Base-by-base conservation (phyloP, 345 rosid genomes). In the Eucalyptus cloeziana region DNA sequence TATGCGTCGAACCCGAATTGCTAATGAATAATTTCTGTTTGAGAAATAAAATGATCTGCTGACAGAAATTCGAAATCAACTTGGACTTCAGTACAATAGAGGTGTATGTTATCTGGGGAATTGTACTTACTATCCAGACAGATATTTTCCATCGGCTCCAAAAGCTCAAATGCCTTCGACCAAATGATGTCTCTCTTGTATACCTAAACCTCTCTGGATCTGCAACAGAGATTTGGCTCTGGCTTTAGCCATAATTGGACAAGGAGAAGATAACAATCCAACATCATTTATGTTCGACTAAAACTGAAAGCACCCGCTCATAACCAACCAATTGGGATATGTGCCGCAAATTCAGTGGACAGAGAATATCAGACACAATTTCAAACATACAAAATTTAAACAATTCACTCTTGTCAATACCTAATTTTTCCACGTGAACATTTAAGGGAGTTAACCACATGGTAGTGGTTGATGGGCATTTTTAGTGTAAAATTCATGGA, bases 151-250 rank as follows among this genome's bases (percentile, higher is more conserved):
- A 92, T 51, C 90, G 86, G 93, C 97, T 97, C 99, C 99, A 97
- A 8, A 93, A 45, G 83, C 90, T 94, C 90, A 98, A 76, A 88
- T 98, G 99, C 88, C 99, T 93, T 37, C 94, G 93, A 64, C 99
- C 99, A 52, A 98, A 98, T 5, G 99, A 95, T 49, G 99, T 98
- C 64, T 98, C 99, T 89, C 99, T 98, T 89, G 99, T 93, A 92
- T 92, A 98, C 86, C 99, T 93, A 91, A 98, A 98, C 92, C 98
- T 96, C 92, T 97, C 98, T 12, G 99, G 99, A 92, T 98, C 99
- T 98, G 90, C 67, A 91, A 51, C 85, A 76, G 62, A 56, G 31
- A 43, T 37, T 76, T 76, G 47, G 30, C 27, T 5, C 83, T 40
- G 47, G 83, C 47, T 21, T 76, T 76, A 76, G 83, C 47, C 83